These are phyloP conservation scores for Ophioceras dolichostomum DNA, from an alignment of 2,329 filamentous ascomycete species.

Conservation along the genomic window DNA sequence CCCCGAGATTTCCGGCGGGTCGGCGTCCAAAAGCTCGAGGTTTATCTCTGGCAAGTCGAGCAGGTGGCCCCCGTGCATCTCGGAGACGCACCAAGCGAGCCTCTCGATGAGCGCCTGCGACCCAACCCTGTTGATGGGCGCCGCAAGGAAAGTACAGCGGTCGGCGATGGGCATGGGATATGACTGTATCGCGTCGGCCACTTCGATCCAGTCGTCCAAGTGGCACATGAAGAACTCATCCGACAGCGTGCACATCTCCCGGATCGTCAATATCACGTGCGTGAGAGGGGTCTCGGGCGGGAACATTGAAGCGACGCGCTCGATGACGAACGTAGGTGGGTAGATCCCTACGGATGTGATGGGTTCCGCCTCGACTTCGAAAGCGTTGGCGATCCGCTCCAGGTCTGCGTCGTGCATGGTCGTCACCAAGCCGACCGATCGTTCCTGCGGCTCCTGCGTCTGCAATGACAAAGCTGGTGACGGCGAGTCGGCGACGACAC, in stretches of 20 bases:
- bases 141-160: constrained; percentile 60
- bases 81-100: constrained; percentile 52
- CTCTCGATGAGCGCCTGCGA: constrained; percentile 42
- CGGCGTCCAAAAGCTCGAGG: constrained; percentile 62
- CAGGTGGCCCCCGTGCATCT: constrained; percentile 53
- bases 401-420: constrained; percentile 64
- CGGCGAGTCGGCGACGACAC: background rate
- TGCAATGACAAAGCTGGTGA: no score
- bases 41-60: constrained; percentile 59
- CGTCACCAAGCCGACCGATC: constrained; percentile 64
- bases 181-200: constrained; percentile 65
- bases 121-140: constrained; percentile 50
- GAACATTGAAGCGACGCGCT: constrained; percentile 72
- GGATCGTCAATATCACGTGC: constrained; percentile 66
- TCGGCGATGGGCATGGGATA: constrained; percentile 60
- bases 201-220: constrained; percentile 46
- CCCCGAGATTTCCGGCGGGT: constrained; percentile 24
- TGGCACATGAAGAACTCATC: constrained; percentile 59
- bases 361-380: constrained; percentile 50
- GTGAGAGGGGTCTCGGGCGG: constrained; percentile 69
- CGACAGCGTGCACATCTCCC: constrained; percentile 53
- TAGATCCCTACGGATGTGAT: constrained; percentile 61
- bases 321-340: constrained; percentile 57
- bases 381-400: constrained; percentile 44
- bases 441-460: background rate